phyloP scores from a whole-genome alignment of 2,329 filamentous ascomycete species.

The Neofusicoccum umdonicola region DNA sequence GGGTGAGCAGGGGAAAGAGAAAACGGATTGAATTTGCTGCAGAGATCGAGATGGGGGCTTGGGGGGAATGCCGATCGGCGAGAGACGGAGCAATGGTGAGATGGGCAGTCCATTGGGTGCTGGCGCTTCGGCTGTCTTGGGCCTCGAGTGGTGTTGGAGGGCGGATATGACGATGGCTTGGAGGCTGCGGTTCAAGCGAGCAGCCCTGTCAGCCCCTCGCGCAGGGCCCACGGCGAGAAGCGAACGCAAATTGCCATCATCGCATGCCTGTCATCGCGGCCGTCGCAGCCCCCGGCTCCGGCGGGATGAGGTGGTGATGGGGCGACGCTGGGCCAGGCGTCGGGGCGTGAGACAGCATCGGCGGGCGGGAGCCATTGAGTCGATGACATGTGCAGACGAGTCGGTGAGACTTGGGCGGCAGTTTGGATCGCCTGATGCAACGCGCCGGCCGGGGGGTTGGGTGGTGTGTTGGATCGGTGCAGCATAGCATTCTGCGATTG shows the following conservation, averaged over 20 bases:
- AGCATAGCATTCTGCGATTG: background rate
- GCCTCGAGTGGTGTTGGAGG: background rate
- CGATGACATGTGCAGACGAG: slow-evolving; percentile 8
- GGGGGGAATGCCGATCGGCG: background rate
- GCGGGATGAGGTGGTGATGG: background rate
- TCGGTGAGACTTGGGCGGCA: slow-evolving; percentile 1
- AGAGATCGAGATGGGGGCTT: slow-evolving; percentile 8
- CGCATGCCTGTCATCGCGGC: background rate
- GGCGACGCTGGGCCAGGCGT: slow-evolving; percentile 3
- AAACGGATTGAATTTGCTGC: background rate
- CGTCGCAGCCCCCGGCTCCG: too few relatives aligned
- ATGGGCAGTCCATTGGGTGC: background rate
- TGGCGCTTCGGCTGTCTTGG: background rate
- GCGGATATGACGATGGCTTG: slow-evolving; percentile 3
- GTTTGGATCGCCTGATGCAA: slow-evolving; percentile 9
- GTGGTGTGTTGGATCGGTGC: background rate
- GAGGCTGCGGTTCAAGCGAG: background rate
- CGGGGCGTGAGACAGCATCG: slow-evolving; percentile 12
- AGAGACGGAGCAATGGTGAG: background rate
- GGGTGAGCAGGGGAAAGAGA: background rate
- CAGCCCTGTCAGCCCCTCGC: slow-evolving; percentile 1
- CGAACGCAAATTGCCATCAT: background rate
- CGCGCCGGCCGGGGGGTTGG: background rate
- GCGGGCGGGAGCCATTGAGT: background rate
- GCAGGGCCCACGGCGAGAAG: slow-evolving; percentile 1